These are phyloP conservation scores for Gaertneriomyces semiglobifer DNA, from an alignment of 192 early-diverging fungal genomes.

Conservation along the genomic window DNA sequence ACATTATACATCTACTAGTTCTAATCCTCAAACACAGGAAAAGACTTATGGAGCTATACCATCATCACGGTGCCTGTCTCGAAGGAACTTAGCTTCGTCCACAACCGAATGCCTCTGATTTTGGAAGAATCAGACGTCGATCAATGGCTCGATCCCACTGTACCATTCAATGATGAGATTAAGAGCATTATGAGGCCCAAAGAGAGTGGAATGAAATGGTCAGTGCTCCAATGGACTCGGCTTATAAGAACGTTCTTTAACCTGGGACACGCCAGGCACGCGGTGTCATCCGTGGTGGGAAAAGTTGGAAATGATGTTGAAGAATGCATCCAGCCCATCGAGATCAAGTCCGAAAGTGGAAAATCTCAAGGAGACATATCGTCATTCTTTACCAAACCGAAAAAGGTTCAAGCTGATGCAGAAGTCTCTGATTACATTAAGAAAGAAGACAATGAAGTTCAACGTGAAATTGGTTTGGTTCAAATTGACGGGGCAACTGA, in stretches of 20 bases:
- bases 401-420: background rate
- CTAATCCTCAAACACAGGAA: too few relatives aligned
- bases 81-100: slow-evolving; percentile 46
- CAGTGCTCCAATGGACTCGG: background rate
- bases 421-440: background rate
- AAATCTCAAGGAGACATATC: background rate
- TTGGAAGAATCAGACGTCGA: slow-evolving; percentile 34
- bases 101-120: slow-evolving; percentile 51
- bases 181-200: slow-evolving; percentile 33
- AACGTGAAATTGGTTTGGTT: background rate
- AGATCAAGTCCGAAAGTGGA: slow-evolving; percentile 20
- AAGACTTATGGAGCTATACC: slow-evolving; percentile 37
- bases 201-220: slow-evolving; percentile 31
- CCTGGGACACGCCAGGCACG: slow-evolving; percentile 8
- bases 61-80: slow-evolving; percentile 46
- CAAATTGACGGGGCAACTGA: background rate
- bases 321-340: slow-evolving; percentile 32
- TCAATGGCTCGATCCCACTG: slow-evolving; percentile 36
- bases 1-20: too few relatives aligned
- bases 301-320: slow-evolving; percentile 34
- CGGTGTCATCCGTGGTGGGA: slow-evolving; percentile 21
- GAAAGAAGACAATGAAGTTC: background rate
- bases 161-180: slow-evolving; percentile 26
- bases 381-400: background rate
- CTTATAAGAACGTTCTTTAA: background rate